Base-by-base conservation (phyloP, 352 stramenopile species). In the Globisporangium okanoganense region DNA sequence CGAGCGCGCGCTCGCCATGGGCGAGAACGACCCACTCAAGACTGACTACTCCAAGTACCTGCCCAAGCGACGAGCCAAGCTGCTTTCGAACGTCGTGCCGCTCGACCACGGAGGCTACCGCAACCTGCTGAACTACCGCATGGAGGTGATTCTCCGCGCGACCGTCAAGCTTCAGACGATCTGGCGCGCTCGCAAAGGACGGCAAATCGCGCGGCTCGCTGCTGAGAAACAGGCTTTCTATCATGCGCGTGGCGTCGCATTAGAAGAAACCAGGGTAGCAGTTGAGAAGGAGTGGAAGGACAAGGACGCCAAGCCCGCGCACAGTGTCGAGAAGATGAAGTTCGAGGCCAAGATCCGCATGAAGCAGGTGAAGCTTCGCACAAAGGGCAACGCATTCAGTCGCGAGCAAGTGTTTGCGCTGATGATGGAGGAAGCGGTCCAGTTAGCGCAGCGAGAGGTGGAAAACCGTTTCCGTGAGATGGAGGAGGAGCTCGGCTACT, bases 271-370 rank as follows among this genome's bases (percentile, higher is more conserved):
- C 7, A 58, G 85, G 8, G 64, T 63, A 1, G 54, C 45, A 13
- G 61, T 97, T 1, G 76, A 93, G 62, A 70, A 56, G 7, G 86
- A 97, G 57, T 97, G 87, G 85, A 58, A 63, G 8, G 70, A 76
- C 35, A 88, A 87, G 56, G 88, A 97, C 24, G 72, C 67, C 9
- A 87, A 88, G 54, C 74, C 78, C 9, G 85, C 71, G 3, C 82
- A 88, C 41, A 87, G 70, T 31, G 75, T 96, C 12, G 87, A 89
- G 61, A 94, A 95, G 72, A 96, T 97, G 85, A 97, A 97, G 57
- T 97, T 96, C 60, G 90, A 98, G 61, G 90, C 90, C 2, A 97
- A 95, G 66, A 92, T 98, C 33, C 85, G 92, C 25, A 97, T 97
- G 82, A 88, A 90, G 29, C 92, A 98, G 67, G 89, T 93, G 18